Base-by-base conservation (phyloP, 306 rosid genomes). In the Styphnolobium japonicum region DNA sequence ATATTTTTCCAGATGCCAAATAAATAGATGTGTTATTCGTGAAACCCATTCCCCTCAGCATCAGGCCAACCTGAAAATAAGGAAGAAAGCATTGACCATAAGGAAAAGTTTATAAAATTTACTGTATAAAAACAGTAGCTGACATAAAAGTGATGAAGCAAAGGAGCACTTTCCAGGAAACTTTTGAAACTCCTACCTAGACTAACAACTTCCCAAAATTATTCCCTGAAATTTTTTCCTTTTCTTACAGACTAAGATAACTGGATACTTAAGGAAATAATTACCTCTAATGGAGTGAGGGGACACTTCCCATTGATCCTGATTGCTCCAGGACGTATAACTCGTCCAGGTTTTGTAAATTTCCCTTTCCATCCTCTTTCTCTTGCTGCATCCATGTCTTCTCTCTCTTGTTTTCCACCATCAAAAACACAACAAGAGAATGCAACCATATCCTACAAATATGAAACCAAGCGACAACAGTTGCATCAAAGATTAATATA, bases 351-450 rank as follows among this genome's bases (percentile, higher is more conserved):
- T 86, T 93, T 95, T 36, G 96, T 95, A 84, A 95, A 95, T 77
- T 95, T 95, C 60, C 99, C 99, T 75, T 84, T 92, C 99, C 99
- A 95, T 46, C 99, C 99, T 85, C 91, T 90, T 86, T 95, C 99
- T 81, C 99, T 91, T 42, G 99, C 99, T 31, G 92, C 99, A 66
- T 70, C 84, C 98, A 95, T 95, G 85, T 90, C 92, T 73, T 75
- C 92, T 77, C 6, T 80, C 88, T 95, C 98, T 84, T 87, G 91
- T 56, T 78, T 80, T 43, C 99, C 98, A 40, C 97, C 99, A 48
- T 95, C 96, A 46, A 93, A 95, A 73, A 91, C 88, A 83, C 99
- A 95, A 82, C 98, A 95, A 64, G 99, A 95, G 87, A 95, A 95
- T 18, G 99, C 99, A 79, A 95, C 99, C 99, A 95, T 95, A 83